Evolutionary conservation across 23 red algal genomes (phyloP), one percentile per base, ranked within the genome.

Genomic region (Gracilariopsis chorda): DNA sequence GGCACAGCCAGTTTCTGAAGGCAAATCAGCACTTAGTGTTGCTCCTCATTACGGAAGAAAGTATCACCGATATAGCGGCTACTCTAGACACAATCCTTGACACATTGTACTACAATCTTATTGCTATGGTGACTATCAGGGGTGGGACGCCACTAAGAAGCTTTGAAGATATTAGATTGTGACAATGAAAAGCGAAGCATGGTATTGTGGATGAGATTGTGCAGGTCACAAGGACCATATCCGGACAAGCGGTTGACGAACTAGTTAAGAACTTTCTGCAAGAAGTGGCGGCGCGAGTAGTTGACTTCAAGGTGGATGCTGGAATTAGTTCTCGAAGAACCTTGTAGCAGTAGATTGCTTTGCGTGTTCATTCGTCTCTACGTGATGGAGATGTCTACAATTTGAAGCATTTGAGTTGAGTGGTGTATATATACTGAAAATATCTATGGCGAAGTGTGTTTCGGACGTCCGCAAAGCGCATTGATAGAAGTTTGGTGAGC

Each of bases 51-150:
- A 95, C 92, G 2, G 92, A 95, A 35, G 92, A 84, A 16, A 73
- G 71, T 25, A 79, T 95, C 48, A 51, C 82, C 25, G 92, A 95
- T 83, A 36, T 95, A 45, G 12, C 34, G 17, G 72, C 34, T 7
- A 95, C 92, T 2, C 60, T 80, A 29, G 84, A 88, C 19, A 49
- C 75, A 25, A 88, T 95, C 29, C 43, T 78, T 76, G 87, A 90
- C n/a, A 62, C 78, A 21, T 78, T 67, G 40, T 42, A 84, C 13
- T 51, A 12, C 10, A 32, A 33, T 2, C 92, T 84, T 4, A 28
- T 95, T 30, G 53, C 82, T 5, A 95, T 95, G 19, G 92, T 88
- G 4, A 79, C 90, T 64, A 49, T 95, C 52, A 84, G 92, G 36
- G 57, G 89, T 0, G 92, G 92, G 34, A 61, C 68, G 16, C 13